Evolutionary conservation across 2,329 filamentous ascomycete species (phyloP).

Genomic region (Tolypocladium ophioglossoides): DNA sequence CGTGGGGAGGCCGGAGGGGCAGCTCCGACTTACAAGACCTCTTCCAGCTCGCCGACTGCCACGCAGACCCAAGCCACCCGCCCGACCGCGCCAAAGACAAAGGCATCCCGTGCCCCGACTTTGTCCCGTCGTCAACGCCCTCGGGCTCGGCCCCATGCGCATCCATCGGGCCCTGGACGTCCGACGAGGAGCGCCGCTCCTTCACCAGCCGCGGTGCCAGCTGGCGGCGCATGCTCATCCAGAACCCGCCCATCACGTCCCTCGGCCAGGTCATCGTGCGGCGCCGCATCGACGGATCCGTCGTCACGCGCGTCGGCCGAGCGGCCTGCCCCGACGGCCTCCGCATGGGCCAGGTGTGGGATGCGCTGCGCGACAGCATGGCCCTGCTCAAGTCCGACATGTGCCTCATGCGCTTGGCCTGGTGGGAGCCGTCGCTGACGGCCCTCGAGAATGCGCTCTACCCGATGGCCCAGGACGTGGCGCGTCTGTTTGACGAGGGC

Average conservation of each 20-base stretch:
- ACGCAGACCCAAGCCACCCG: background rate
- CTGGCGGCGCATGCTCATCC: too few relatives aligned
- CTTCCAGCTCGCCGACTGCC: background rate
- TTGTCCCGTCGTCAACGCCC: too few relatives aligned
- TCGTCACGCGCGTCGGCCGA: too few relatives aligned
- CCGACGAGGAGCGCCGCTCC: too few relatives aligned
- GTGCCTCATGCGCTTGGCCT: background rate
- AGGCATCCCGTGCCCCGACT: too few relatives aligned
- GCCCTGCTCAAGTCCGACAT: background rate
- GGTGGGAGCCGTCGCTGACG: background rate
- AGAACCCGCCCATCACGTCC: too few relatives aligned
- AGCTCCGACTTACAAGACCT: background rate
- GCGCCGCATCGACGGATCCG: too few relatives aligned
- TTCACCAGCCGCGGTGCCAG: too few relatives aligned
- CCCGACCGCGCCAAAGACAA: background rate
- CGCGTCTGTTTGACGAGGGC: background rate
- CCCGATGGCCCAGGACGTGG: background rate
- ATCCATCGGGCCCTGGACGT: too few relatives aligned
- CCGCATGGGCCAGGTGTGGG: background rate
- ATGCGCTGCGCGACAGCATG: background rate
- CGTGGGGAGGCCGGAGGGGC: background rate
- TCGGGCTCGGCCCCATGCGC: too few relatives aligned
- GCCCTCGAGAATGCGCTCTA: background rate
- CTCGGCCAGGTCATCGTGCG: too few relatives aligned
- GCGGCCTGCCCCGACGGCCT: background rate